These are phyloP conservation scores for Aspergillus wentii DNA, from an alignment of 495 filamentous ascomycete species.

Conservation along the genomic window DNA sequence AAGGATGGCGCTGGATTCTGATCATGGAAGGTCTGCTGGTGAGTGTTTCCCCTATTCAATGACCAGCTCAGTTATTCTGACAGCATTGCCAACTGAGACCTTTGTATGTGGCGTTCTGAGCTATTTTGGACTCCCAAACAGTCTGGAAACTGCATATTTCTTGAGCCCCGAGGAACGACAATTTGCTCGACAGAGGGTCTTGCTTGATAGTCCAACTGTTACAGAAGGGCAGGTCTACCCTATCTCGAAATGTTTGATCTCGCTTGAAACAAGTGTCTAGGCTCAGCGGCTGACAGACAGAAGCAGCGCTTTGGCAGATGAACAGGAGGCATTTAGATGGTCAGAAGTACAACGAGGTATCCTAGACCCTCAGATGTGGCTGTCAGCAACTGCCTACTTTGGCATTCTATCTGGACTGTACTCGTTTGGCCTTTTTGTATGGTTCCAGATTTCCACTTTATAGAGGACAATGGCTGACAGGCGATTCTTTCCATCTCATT, in stretches of 20 bases:
- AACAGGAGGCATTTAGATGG: constrained; percentile 34
- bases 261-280: too few relatives aligned
- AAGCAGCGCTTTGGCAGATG: constrained; percentile 16
- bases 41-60: not conserved
- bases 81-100: constrained; percentile 49
- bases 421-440: constrained; percentile 40
- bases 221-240: constrained; percentile 22
- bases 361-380: constrained; percentile 32
- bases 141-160: constrained; percentile 43
- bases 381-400: constrained; percentile 40
- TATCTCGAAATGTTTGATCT: not conserved
- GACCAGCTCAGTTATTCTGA: not conserved
- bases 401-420: constrained; percentile 39
- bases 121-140: constrained; percentile 54
- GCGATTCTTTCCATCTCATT: not conserved
- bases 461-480: constrained; percentile 2
- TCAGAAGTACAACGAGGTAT: constrained; percentile 37
- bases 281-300: constrained; percentile 4
- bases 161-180: constrained; percentile 45
- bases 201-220: constrained; percentile 30
- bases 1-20: constrained; percentile 64
- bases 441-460: not conserved
- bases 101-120: constrained; percentile 44
- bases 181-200: constrained; percentile 35
- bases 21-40: constrained; percentile 58